Base-by-base conservation (phyloP, 1,284 basidiomycete species). In the Marasmius tenuissimus region DNA sequence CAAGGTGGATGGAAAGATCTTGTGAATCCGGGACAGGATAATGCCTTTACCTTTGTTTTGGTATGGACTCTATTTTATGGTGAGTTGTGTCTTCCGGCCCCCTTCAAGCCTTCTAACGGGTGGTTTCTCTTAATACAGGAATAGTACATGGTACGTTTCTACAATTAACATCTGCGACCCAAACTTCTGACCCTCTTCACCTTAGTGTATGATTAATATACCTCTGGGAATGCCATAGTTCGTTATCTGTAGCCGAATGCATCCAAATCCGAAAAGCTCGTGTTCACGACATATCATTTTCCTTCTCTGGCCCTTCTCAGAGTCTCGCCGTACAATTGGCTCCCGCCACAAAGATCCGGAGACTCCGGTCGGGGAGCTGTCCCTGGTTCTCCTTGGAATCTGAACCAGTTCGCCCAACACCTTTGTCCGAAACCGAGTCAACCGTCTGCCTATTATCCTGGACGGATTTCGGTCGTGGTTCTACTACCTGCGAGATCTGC, bases 31-130 rank as follows among this genome's bases (percentile, higher is more conserved):
- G 92, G 92, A 11, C 89, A 93, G 74, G 93, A 96, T 75, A 94
- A 94, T 67, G 78, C 89, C 18, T 90, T 92, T 69, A 92, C 92
- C 0, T 96, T 94, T 71, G 82, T 96, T 63, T 81, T 96, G 50
- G 88, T 91, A 39, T 96, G 93, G 93, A 96, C 94, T 42, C 78
- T 95, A 61, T 91, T 93, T 73, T 95, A 92, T 73, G 93, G 91
- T 93, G 68, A 62, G 88, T 76, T 14, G 49, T 52, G 34, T 52
- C 57, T 16, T n/a, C 49, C 35, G 49, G 20, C 14, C 47, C 9
- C 10, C 38, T 38, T 37, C 38, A 33, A 33, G 12, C 27, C 10
- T 54, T 54, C 52, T 37, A 45, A 27, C 52, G 35, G 40, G 35
- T 39, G 38, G 52, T 18, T 37, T 22, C 37, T 8, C 12, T 3